Conservation (phyloP, 345 rosid species). For the Ceriops zippeliana region DNA sequence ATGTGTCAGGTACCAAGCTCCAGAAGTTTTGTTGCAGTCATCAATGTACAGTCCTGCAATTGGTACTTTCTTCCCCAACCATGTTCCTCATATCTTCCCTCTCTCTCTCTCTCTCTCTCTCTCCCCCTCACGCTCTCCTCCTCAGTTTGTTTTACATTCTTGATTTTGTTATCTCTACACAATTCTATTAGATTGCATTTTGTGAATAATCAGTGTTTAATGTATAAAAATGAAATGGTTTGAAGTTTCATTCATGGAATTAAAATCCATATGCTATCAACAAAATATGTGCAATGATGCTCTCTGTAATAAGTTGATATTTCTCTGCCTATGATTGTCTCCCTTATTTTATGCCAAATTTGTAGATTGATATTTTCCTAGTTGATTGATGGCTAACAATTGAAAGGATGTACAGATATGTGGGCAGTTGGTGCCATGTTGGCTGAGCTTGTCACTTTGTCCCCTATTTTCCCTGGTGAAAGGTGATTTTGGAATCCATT, state of each 20-base stretch:
- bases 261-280: too few species aligned
- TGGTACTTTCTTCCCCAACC: constrained; percentile 36
- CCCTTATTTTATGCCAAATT: background rate
- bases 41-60: constrained; percentile 83
- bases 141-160: too few species aligned
- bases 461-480: constrained; percentile 95
- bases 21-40: constrained; percentile 87
- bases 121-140: too few species aligned
- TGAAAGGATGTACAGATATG: constrained; percentile 58
- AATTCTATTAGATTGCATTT: too few species aligned
- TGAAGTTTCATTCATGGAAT: too few species aligned
- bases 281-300: too few species aligned
- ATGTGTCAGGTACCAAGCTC: constrained; percentile 80
- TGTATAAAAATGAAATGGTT: too few species aligned
- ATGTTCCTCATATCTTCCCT: too few species aligned
- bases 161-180: too few species aligned
- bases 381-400: constrained; percentile 19
- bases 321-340: background rate
- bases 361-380: constrained; percentile 11
- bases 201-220: too few species aligned
- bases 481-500: constrained; percentile 44
- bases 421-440: constrained; percentile 97
- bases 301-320: constrained; percentile 8
- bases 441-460: constrained; percentile 81
- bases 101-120: too few species aligned